These are phyloP conservation scores for Auxenochlorella pyrenoidosa DNA, from an alignment of 139 green algal genomes.

Conservation along the genomic window DNA sequence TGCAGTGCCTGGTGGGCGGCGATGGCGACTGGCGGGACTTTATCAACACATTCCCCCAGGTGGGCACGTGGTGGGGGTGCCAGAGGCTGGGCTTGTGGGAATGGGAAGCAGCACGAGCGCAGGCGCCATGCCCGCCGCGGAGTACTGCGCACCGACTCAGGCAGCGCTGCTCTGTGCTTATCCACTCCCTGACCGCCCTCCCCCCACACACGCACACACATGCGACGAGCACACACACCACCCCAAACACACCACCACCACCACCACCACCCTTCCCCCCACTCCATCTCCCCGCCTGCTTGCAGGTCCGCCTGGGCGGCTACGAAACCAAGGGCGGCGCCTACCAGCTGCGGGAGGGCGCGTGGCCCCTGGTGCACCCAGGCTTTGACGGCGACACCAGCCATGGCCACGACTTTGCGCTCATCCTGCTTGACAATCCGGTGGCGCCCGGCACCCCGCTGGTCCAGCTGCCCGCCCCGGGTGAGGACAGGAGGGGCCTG, in stretches of 20 bases:
- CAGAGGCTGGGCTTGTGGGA: not conserved
- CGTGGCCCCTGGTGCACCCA: not conserved
- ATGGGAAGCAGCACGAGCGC: too few relatives aligned
- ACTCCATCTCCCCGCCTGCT: too few relatives aligned
- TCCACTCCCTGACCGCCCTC: not conserved
- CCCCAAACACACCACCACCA: too few relatives aligned
- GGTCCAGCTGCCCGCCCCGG: too few relatives aligned
- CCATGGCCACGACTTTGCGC: not conserved
- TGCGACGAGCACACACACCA: too few relatives aligned
- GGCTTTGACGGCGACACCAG: not conserved
- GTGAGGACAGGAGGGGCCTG: too few relatives aligned
- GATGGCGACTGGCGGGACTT: not conserved
- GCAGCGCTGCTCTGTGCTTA: not conserved
- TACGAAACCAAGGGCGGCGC: not conserved
- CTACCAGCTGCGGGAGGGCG: not conserved
- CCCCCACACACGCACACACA: too few relatives aligned
- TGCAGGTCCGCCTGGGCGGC: not conserved
- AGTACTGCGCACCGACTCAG: too few relatives aligned
- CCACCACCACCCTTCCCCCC: too few relatives aligned
- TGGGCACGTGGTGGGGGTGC: not conserved
- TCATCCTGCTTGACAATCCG: not conserved
- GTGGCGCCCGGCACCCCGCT: too few relatives aligned
- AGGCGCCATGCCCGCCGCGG: too few relatives aligned
- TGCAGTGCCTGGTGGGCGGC: not conserved
- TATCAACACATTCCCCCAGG: not conserved